phyloP scores from a whole-genome alignment of 2,329 filamentous ascomycete genomes.

The Immersiporthe knoxdaviesiana region DNA sequence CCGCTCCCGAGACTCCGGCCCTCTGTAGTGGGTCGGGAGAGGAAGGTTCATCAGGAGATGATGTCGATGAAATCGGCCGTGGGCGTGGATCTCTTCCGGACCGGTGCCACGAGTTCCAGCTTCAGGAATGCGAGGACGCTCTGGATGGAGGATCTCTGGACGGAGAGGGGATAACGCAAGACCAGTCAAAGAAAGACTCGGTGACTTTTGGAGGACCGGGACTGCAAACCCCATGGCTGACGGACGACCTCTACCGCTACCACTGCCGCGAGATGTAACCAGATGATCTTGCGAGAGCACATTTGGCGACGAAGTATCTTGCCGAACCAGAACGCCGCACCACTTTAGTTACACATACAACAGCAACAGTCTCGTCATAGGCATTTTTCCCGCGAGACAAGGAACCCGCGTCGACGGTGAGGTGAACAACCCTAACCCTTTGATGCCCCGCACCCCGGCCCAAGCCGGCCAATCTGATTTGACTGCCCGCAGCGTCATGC shows the following conservation, averaged over 20 bases:
- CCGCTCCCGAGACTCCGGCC: not conserved
- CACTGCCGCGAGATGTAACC: not conserved
- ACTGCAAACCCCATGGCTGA: not conserved
- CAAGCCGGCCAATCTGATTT: not conserved
- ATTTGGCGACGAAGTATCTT: not conserved
- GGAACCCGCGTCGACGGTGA: too few species aligned
- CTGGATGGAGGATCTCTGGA: too few species aligned
- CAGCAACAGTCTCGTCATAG: too few species aligned
- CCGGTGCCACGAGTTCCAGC: not conserved
- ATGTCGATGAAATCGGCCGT: not conserved
- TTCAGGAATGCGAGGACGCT: not conserved
- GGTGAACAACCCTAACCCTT: not conserved
- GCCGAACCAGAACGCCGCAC: too few species aligned
- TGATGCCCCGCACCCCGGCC: not conserved
- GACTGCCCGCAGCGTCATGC: not conserved
- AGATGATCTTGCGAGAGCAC: not conserved
- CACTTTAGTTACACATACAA: too few species aligned
- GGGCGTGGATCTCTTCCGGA: not conserved
- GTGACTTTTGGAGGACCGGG: not conserved
- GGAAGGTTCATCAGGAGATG: not conserved
- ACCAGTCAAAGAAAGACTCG: not conserved
- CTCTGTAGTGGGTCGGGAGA: slow-evolving; percentile 4
- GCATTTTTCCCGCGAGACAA: too few species aligned
- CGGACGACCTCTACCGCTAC: not conserved
- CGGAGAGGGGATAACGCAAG: not conserved